Evolutionary conservation across 176 grass and related monocot species (phyloP), one percentile per base, ranked within the genome.

Genomic region (Avena sativa): DNA sequence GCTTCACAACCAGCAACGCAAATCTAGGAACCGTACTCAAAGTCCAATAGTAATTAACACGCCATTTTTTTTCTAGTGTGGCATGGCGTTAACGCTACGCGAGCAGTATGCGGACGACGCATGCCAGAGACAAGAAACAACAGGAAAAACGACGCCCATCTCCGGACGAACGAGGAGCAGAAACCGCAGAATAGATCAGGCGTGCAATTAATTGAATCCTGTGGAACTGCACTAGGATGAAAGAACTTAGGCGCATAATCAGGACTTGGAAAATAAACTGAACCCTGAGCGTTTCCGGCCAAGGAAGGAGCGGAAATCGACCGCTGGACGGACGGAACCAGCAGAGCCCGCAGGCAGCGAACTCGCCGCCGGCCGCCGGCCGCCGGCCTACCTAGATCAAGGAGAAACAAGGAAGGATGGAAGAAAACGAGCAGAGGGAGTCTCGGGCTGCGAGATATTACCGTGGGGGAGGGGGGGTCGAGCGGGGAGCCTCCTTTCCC

Each of bases 41-140:
- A 36, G 19, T 56, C 38, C 15, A 1, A 53, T 25, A 61, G 84
- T 72, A 11, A 79, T 51, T 43, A 43, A 43, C 12, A n/a, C 38
- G 40, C 23, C 21, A 23, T 62, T 25, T 62, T 6, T 62, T 6
- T 36, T 38, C 0, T 0, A 38, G 38, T 25, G 16, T n/a, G 53
- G 47, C 23, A 21, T 15, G 17, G 84, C 55, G 47, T 72, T 56
- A 73, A 66, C 56, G 53, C n/a, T 79, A 65, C 58, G 67, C 66
- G 19, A 83, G 21, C 79, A 16, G 74, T 19, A 17, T 23, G 21
- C 14, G 6, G 12, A 36, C 19, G 4, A 19, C 28, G 28, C 55
- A 30, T 32, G 57, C 36, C 16, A 4, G 3, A 47, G n/a, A 71
- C 19, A 7, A 67, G 1, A 67, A 67, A 34, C 4, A 67, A 85